Conservation (phyloP, 495 filamentous ascomycete species). For the Hypoxylon lienhwacheense region DNA sequence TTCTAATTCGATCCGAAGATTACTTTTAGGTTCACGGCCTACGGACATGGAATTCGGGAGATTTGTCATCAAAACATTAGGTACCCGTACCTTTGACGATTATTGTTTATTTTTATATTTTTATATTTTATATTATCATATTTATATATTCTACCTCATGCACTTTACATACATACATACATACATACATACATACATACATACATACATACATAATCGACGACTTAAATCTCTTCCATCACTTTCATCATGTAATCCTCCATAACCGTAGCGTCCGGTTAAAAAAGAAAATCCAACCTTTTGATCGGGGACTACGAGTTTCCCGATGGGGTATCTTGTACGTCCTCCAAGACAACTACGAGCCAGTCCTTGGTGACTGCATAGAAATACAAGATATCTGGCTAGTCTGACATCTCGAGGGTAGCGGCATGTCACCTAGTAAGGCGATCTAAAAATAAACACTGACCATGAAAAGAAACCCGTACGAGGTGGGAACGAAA, state of each 20-base stretch:
- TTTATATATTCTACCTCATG: no score
- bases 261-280: background rate
- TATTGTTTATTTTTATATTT: no score
- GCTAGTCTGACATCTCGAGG: background rate
- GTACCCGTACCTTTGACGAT: no score
- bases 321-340: slow-evolving; percentile 30
- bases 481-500: no score
- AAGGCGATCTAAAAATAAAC: background rate
- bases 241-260: background rate
- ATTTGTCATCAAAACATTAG: no score
- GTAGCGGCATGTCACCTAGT: background rate
- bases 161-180: slow-evolving; percentile 23
- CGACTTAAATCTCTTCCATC: no score
- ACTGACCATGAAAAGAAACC: no score
- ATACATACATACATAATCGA: background rate
- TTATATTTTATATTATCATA: no score
- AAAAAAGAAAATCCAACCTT: no score
- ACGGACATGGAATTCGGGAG: no score
- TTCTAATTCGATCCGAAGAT: no score
- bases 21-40: no score
- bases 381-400: background rate
- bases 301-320: background rate
- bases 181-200: background rate
- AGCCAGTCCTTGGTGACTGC: background rate
- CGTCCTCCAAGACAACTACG: slow-evolving; percentile 11